Conservation (phyloP, 495 filamentous ascomycete genomes). For the Lichina pygmaea region DNA sequence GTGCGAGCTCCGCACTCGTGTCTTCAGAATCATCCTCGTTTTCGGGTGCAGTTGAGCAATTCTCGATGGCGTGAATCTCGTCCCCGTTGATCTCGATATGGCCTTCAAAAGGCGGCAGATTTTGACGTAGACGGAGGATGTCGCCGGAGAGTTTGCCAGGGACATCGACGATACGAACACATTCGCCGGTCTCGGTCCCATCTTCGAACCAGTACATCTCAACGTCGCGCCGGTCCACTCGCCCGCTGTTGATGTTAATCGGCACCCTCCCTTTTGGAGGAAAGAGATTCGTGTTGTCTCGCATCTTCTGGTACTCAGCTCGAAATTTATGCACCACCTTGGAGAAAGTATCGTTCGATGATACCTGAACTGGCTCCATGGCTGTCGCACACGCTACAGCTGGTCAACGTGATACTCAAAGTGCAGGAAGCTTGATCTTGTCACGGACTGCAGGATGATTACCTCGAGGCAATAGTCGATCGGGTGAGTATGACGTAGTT, state of each 20-base stretch:
- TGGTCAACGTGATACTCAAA: too few species aligned
- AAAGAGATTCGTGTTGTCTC: constrained; percentile 4
- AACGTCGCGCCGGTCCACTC: background rate
- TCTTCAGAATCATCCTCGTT: constrained; percentile 9
- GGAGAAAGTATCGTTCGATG: too few species aligned
- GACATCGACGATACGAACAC: constrained; percentile 6
- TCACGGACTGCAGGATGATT: too few species aligned
- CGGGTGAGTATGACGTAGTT: too few species aligned
- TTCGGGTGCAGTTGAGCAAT: background rate
- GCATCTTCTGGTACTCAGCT: constrained; percentile 3
- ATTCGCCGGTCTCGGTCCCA: background rate
- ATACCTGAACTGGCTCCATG: too few species aligned
- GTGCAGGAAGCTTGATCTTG: too few species aligned
- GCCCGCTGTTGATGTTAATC: constrained; percentile 1
- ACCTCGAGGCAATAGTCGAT: too few species aligned
- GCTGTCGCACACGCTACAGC: too few species aligned
- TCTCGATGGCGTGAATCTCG: constrained; percentile 3
- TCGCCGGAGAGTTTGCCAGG: constrained; percentile 9
- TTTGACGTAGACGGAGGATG: constrained; percentile 8
- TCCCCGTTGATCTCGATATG: constrained; percentile 8
- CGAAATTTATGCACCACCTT: background rate
- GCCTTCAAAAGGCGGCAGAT: constrained; percentile 2
- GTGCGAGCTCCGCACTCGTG: constrained; percentile 1
- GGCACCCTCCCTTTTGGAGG: constrained; percentile 4
- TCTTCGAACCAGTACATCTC: constrained; percentile 8